Base-by-base conservation (phyloP, 2,329 filamentous ascomycete species). In the Sclerotinia subarctica region DNA sequence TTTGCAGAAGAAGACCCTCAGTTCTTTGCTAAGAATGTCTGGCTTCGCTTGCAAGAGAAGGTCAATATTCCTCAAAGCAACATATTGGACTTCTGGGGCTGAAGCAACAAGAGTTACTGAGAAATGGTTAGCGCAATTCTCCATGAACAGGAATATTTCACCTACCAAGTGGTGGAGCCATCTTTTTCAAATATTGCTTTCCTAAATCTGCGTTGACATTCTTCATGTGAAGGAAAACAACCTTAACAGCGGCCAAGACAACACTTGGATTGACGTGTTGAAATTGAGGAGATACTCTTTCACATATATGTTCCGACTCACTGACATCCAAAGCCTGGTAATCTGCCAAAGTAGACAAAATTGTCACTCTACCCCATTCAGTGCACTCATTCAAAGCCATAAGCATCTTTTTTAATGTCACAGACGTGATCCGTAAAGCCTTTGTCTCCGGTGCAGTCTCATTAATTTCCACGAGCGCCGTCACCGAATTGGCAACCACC, bases 1-100 rank as follows among this genome's bases (percentile, higher is more conserved):
- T 81, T 99, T 99, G 89, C 95, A 99, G 82, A 99, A 99, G 82
- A 99, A 99, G 11, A 99, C 95, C 56, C 95, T 88, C 76, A 99
- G 88, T 79, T 99, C 95, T 79, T 98, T 98, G 84, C 92, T 96
- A 13, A 99, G 85, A 67, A 99, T 97, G 73, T 97, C 94, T 15
- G 95, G 93, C 79, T 97, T 94, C 74, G 96, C 95, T 79, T 99
- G 95, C 35, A 99, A 85, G 7, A 99, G 84, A 46, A 99, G 87
- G 74, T 99, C 95, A 76, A 99, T 99, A 79, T 99, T 99, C 72
- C 94, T 86, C 62, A 99, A 82, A 19, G 95, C 95, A 67, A 99
- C 95, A 78, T 99, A 99, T 80, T 99, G 95, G 51, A 99, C 95
- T 82, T 99, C 95, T 8, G 95, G 94, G 0, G 92, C 91, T 21